These are phyloP conservation scores for Calophaca sinica DNA, from an alignment of 306 rosid species.

Conservation along the genomic window DNA sequence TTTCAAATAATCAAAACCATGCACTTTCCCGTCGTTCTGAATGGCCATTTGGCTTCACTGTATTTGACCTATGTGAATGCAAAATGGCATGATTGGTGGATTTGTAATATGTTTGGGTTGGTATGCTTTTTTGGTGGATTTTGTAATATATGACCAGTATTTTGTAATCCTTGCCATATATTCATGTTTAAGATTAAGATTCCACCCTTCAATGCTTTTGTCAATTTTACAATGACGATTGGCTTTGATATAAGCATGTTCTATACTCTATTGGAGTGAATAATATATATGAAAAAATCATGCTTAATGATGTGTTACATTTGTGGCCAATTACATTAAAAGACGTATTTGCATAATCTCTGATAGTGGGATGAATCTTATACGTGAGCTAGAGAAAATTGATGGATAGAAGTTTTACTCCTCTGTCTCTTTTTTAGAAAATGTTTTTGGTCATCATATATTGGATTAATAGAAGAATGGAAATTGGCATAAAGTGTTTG, in stretches of 20 bases:
- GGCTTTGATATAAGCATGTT: neutral
- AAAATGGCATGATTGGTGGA: constrained; percentile 8
- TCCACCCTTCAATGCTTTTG: neutral
- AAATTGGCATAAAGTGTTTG: neutral
- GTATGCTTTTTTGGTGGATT: neutral
- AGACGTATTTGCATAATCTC: neutral
- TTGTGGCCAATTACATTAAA: neutral
- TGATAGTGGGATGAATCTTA: neutral
- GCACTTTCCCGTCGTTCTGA: neutral
- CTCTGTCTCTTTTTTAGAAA: neutral
- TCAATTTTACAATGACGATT: neutral
- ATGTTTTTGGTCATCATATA: neutral
- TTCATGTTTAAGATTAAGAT: too few species aligned
- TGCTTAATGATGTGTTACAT: neutral
- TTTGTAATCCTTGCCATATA: constrained; percentile 28
- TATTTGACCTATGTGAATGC: constrained; percentile 16
- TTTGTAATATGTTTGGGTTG: constrained; percentile 5
- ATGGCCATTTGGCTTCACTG: constrained; percentile 6
- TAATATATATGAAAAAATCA: neutral
- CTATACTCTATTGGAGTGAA: neutral
- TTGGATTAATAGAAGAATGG: constrained; percentile 2
- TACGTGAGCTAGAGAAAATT: neutral
- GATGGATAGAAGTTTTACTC: neutral
- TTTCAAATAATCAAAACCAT: constrained; percentile 5
- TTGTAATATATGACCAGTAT: neutral